Base-by-base conservation (phyloP, 2,329 filamentous ascomycete genomes). In the Fusarium sp. region DNA sequence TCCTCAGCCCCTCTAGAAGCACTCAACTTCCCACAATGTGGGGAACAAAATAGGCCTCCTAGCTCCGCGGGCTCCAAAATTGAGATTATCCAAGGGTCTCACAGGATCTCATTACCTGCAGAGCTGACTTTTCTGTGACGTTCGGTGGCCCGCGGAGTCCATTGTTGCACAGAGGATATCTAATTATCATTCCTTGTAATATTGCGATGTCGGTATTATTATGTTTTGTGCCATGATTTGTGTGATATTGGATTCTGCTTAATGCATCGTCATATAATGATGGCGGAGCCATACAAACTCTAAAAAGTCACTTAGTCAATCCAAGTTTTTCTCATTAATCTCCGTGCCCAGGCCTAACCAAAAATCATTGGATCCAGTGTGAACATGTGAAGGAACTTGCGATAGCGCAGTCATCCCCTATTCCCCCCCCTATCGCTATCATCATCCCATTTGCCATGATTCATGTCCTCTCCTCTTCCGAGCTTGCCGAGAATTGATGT, bases 11-110 rank as follows among this genome's bases (percentile, higher is more conserved):
- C 62, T 52, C 65, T 56, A 49, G 44, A 69, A 63, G 28, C 20
- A 61, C n/a, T 51, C 41, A 51, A 38, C 31, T 61, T 45, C 65
- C 55, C 66, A 63, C 31, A 48, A 42, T 42, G 60, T 70, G 68
- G 66, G 44, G 36, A 58, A 44, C 14, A 8, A 17, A 13, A 38
- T 42, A 49, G 69, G 67, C 35, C 44, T 52, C 69, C 67, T 63
- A 44, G 61, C 35, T 52, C 67, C 61, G 67, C 45, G 49, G 55
- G n/a, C 61, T 71, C 67, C 69, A 71, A 71, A 42, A 71, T 71
- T 71, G 52, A 71, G 67, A 70, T 70, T 66, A 35, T 47, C 51
- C 52, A 65, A 63, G 67, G 39, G 51, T 45, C 28, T 45, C 36
- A 59, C n/a, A 47, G 26, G 35, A 51, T 31, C 35, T 28, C 39